Conservation (phyloP, 768 basidiomycete species). For the Russula lepida region DNA sequence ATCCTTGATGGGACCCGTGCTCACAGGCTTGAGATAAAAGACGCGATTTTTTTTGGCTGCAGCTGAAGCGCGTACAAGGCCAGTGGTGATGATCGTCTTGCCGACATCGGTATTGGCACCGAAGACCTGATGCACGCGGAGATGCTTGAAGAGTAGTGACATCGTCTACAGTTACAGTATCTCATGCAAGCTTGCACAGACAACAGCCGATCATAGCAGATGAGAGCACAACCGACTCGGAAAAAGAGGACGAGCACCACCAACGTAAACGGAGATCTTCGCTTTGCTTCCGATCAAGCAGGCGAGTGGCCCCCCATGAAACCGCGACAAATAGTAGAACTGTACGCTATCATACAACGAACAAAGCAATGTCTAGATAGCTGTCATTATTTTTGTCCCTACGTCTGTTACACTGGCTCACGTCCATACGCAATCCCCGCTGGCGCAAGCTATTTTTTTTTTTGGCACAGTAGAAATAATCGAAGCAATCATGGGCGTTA, state of each 20-base stretch:
- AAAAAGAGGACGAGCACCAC: too few relatives aligned
- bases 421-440: conserved; percentile 58
- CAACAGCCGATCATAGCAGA: background rate
- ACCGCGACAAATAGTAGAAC: too few relatives aligned
- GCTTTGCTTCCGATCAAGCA: too few relatives aligned
- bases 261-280: too few relatives aligned
- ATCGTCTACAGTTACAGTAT: too few relatives aligned
- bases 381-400: conserved; percentile 37
- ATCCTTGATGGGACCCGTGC: conserved; percentile 71
- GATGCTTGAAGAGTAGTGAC: conserved; percentile 77
- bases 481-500: conserved; percentile 76
- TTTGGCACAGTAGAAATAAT: too few relatives aligned
- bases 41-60: conserved; percentile 43
- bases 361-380: background rate
- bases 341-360: background rate
- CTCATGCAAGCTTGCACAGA: too few relatives aligned
- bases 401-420: conserved; percentile 44
- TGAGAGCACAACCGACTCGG: too few relatives aligned
- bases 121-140: conserved; percentile 85
- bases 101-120: conserved; percentile 97
- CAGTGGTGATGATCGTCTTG: conserved; percentile 85
- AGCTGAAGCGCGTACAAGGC: conserved; percentile 76
- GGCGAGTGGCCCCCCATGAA: too few relatives aligned
- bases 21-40: conserved; percentile 83
- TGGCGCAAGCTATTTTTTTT: conserved; percentile 58